Conservation (phyloP, 2,329 filamentous ascomycete species). For the Graphilbum sp. region DNA sequence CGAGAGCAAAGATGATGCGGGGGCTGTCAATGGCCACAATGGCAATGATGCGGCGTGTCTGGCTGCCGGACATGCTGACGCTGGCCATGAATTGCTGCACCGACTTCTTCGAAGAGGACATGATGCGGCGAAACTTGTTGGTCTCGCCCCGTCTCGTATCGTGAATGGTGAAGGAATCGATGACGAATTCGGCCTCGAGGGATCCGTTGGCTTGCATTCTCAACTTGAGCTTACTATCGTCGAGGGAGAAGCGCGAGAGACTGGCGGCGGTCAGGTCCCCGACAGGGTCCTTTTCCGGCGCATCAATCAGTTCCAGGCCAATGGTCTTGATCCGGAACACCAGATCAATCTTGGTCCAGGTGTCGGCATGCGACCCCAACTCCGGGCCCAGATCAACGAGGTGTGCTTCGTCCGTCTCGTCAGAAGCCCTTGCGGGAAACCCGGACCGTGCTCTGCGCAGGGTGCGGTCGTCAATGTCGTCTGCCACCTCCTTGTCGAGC, state of each 20-base stretch:
- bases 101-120: constrained; percentile 89
- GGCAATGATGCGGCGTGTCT: constrained; percentile 68
- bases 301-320: constrained; percentile 72
- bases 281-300: constrained; percentile 60
- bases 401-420: constrained; percentile 24
- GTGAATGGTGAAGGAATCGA: constrained; percentile 86
- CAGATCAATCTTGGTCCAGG: constrained; percentile 87
- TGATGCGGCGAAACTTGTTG: constrained; percentile 96
- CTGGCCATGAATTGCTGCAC: constrained; percentile 98
- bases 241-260: constrained; percentile 83
- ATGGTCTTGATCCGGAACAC: constrained; percentile 80
- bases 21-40: constrained; percentile 92
- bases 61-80: constrained; percentile 75
- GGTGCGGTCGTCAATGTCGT: constrained; percentile 49
- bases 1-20: constrained; percentile 82
- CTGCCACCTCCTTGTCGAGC: constrained; percentile 49
- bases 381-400: constrained; percentile 50
- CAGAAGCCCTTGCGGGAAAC: constrained; percentile 9
- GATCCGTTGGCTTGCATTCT: constrained; percentile 86
- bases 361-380: constrained; percentile 47
- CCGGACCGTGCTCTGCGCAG: constrained; percentile 30
- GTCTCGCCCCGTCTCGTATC: constrained; percentile 79
- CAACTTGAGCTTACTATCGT: constrained; percentile 81
- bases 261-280: constrained; percentile 63
- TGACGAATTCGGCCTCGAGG: constrained; percentile 80